Conservation (phyloP, 352 stramenopile species). For the Globisporangium okanoganense region DNA sequence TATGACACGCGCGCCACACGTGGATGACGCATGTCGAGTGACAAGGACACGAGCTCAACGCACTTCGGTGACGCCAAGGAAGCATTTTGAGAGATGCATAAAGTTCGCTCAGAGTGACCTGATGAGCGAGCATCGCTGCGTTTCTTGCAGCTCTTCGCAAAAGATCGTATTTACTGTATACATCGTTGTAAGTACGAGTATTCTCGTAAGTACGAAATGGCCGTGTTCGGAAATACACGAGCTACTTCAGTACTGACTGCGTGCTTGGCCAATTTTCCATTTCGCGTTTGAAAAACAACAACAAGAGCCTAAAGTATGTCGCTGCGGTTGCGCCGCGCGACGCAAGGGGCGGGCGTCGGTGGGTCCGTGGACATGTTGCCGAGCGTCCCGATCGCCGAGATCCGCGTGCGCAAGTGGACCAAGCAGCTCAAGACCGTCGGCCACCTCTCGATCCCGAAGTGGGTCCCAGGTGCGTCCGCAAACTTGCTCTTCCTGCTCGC, state of each 20-base stretch:
- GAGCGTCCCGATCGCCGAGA: constrained; percentile 51
- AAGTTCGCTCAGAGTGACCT: no score
- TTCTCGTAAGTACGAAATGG: not conserved
- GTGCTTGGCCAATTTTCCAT: not conserved
- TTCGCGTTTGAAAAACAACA: not conserved
- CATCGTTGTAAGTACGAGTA: not conserved
- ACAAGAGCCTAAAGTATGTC: constrained; percentile 43
- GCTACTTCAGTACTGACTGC: not conserved
- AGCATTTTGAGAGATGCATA: no score
- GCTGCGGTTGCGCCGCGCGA: constrained; percentile 31
- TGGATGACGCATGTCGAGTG: not conserved
- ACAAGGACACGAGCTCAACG: not conserved
- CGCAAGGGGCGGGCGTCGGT: constrained; percentile 21
- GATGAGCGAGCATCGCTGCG: no score
- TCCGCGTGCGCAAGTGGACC: constrained; percentile 72
- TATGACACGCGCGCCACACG: not conserved
- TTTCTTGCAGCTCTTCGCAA: no score
- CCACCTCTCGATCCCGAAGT: constrained; percentile 69
- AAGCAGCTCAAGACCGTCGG: constrained; percentile 68
- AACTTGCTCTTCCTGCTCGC: not conserved
- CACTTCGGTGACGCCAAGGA: not conserved
- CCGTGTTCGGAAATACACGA: not conserved
- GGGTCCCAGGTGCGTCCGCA: constrained; percentile 48
- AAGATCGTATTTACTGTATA: not conserved
- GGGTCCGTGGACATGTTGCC: constrained; percentile 24